These are phyloP conservation scores for Corymbia calophylla DNA, from an alignment of 441 rosid genomes.

Conservation along the genomic window DNA sequence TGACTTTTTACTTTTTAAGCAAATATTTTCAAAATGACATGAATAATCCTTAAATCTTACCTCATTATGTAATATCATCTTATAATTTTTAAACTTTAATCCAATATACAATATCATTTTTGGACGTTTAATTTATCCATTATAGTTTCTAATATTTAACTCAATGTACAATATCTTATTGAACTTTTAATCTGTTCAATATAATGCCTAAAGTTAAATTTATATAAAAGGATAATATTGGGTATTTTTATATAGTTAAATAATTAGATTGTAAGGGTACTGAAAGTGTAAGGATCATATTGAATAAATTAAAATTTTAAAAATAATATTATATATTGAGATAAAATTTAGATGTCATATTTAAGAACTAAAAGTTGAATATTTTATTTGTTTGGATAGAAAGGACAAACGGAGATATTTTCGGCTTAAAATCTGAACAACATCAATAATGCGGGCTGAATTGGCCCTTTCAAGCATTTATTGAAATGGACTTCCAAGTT, in stretches of 20 bases:
- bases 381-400: neutral
- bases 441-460: neutral
- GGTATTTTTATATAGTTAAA: no score
- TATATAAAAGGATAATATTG: rapidly evolving
- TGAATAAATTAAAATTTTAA: no score
- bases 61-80: no score
- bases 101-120: rapidly evolving
- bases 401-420: no score
- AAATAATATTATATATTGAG: no score
- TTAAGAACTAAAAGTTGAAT: no score
- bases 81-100: rapidly evolving
- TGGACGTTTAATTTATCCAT: rapidly evolving
- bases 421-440: no score
- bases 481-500: neutral
- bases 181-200: rapidly evolving
- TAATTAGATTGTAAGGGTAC: rapidly evolving
- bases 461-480: neutral
- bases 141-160: rapidly evolving
- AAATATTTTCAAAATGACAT: neutral
- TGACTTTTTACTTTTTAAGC: neutral
- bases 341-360: no score
- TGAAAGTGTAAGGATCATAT: no score
- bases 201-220: rapidly evolving
- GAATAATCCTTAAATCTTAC: rapidly evolving
- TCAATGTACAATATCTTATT: rapidly evolving